Conservation (phyloP, 352 stramenopile genomes). For the Globisporangium takayamanum region DNA sequence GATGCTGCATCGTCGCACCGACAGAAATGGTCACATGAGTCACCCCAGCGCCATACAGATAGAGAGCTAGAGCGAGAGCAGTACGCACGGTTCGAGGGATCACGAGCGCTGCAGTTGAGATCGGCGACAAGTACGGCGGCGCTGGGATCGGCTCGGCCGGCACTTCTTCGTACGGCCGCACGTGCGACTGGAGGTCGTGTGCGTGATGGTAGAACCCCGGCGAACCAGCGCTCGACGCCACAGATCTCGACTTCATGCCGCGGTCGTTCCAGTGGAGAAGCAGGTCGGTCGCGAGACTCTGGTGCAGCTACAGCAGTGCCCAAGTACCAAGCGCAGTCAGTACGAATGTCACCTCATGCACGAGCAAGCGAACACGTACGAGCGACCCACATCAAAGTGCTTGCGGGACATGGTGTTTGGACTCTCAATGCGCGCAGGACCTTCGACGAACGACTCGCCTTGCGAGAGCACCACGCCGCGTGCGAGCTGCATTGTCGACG, state of each 20-base stretch:
- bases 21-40: too few relatives aligned
- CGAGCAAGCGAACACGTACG: background rate
- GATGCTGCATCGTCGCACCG: conserved; percentile 14
- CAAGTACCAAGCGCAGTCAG: background rate
- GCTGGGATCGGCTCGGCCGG: conserved; percentile 29
- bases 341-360: background rate
- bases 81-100: conserved; percentile 36
- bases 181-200: conserved; percentile 1
- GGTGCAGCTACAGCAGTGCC: conserved; percentile 34
- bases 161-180: conserved; percentile 32
- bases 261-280: conserved; percentile 28
- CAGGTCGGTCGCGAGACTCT: conserved; percentile 42
- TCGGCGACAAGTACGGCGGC: conserved; percentile 29
- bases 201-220: conserved; percentile 13
- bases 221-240: conserved; percentile 11
- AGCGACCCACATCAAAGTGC: conserved; percentile 45
- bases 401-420: conserved; percentile 58
- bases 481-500: conserved; percentile 22
- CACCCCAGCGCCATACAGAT: background rate
- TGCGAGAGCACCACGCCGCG: conserved; percentile 37
- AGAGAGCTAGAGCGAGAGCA: background rate
- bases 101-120: conserved; percentile 22
- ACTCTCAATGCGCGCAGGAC: conserved; percentile 31
- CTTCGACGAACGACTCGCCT: conserved; percentile 34
- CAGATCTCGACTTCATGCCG: background rate